Evolutionary conservation across 768 basidiomycete genomes (phyloP).

Genomic region (Amanita rimosa): DNA sequence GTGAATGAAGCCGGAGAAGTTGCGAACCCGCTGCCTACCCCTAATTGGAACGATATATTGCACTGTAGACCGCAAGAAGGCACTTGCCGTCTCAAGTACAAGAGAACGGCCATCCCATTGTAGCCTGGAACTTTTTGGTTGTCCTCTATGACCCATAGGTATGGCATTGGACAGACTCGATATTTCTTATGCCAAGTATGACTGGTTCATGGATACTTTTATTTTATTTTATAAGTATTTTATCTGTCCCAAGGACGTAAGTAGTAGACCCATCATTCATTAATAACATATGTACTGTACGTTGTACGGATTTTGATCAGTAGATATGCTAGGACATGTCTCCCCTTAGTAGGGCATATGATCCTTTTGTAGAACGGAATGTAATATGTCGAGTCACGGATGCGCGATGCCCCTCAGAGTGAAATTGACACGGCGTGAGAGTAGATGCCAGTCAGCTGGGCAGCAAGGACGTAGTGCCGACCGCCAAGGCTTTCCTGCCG

Average conservation of each 20-base stretch:
- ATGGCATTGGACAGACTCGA: not conserved
- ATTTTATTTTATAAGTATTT: conserved; percentile 1
- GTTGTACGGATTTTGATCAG: not conserved
- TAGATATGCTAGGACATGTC: not conserved
- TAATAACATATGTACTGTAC: not conserved
- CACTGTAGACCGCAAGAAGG: conserved; percentile 51
- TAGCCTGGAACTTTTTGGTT: conserved; percentile 11
- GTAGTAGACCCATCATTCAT: not conserved
- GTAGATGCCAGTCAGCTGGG: not conserved
- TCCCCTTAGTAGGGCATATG: not conserved
- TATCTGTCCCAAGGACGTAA: not conserved
- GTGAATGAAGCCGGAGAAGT: conserved; percentile 42
- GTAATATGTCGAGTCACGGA: not conserved
- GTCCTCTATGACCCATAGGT: not conserved
- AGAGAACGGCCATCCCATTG: conserved; percentile 24
- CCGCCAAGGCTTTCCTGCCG: not conserved
- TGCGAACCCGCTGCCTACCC: conserved; percentile 35
- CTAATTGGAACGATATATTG: conserved; percentile 74
- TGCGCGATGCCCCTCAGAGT: not conserved
- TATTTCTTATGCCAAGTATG: not conserved
- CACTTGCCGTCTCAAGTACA: conserved; percentile 43
- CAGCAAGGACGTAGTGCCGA: too few relatives aligned
- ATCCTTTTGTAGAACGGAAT: not conserved
- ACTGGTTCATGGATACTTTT: not conserved
- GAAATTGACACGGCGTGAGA: not conserved